Evolutionary conservation across 176 grass and related monocot genomes (phyloP).

Genomic region (Rhipidocladum racemiflorum): DNA sequence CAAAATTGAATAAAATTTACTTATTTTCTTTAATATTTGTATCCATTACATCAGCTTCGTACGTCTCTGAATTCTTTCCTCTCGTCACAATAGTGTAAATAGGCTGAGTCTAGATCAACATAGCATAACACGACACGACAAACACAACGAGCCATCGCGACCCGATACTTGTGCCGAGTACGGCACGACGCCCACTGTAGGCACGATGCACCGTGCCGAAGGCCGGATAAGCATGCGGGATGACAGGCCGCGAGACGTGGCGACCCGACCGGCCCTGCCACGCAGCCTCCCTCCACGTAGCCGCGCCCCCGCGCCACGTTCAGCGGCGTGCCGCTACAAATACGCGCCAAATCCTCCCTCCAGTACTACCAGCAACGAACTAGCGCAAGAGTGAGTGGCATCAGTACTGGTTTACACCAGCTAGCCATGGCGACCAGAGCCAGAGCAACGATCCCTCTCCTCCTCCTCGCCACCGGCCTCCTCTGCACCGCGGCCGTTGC

Average conservation of each 20-base stretch:
- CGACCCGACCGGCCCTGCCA: slow-evolving; percentile 3
- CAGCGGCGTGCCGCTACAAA: slow-evolving; percentile 6
- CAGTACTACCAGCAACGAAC: not conserved
- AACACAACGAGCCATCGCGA: too few species aligned
- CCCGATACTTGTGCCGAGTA: too few species aligned
- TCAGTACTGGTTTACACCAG: not conserved
- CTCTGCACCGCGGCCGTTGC: slow-evolving; percentile 35
- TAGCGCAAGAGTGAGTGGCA: not conserved
- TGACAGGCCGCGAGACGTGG: slow-evolving; percentile 24
- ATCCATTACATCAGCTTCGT: too few species aligned
- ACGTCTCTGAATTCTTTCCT: too few species aligned
- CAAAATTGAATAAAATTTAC: too few species aligned
- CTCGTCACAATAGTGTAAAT: too few species aligned
- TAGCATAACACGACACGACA: too few species aligned
- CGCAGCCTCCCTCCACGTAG: slow-evolving; percentile 33
- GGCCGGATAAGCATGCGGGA: slow-evolving; percentile 25
- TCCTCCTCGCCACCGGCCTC: slow-evolving; percentile 33
- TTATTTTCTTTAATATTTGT: too few species aligned
- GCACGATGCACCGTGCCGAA: not conserved
- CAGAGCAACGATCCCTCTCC: not conserved
- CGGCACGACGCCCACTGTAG: not conserved
- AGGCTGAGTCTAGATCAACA: too few species aligned
- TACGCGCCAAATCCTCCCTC: not conserved
- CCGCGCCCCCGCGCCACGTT: slow-evolving; percentile 20
- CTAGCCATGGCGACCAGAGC: slow-evolving; percentile 35